These are phyloP conservation scores for Trametes coccinea DNA, from an alignment of 768 basidiomycete genomes.

Conservation along the genomic window DNA sequence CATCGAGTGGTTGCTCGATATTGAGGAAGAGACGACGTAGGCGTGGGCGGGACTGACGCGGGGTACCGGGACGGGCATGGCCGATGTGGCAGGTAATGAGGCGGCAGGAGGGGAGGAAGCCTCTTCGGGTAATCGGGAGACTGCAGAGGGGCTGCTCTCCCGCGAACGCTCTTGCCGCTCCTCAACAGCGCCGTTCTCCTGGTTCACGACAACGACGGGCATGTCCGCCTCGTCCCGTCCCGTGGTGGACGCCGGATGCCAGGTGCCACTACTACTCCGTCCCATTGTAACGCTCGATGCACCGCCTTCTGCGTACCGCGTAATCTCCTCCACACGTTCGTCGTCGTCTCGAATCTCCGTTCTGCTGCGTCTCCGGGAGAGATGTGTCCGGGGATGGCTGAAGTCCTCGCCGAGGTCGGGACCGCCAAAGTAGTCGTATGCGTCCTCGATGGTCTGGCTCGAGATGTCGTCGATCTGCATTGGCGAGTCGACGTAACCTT, in stretches of 20 bases:
- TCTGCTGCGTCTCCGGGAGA: conserved; percentile 7
- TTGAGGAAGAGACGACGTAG: conserved; percentile 35
- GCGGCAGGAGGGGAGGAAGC: conserved; percentile 7
- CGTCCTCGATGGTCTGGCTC: conserved; percentile 43
- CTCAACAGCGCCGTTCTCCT: conserved; percentile 33
- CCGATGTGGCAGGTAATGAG: conserved; percentile 16
- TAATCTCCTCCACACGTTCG: conserved; percentile 7
- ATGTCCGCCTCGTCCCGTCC: conserved; percentile 8
- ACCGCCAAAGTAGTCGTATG: conserved; percentile 61
- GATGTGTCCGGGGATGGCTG: conserved; percentile 8
- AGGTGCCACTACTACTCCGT: conserved; percentile 24
- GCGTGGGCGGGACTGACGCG: conserved; percentile 31
- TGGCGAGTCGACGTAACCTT: conserved; percentile 22
- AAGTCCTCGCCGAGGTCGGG: conserved; percentile 58
- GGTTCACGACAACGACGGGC: conserved; percentile 39
- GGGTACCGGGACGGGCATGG: conserved; percentile 30
- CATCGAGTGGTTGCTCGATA: conserved; percentile 27
- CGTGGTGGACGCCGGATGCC: conserved; percentile 12
- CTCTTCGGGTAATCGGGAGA: conserved; percentile 1
- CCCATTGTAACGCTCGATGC: conserved; percentile 27
- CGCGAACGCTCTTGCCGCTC: conserved; percentile 35
- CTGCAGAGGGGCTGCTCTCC: conserved; percentile 21
- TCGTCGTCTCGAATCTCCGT: conserved; percentile 21
- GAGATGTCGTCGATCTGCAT: conserved; percentile 29
- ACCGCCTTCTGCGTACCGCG: conserved; percentile 28